Conservation (phyloP, 371 early-diverging fungal genomes). For the Mucor indicus region DNA sequence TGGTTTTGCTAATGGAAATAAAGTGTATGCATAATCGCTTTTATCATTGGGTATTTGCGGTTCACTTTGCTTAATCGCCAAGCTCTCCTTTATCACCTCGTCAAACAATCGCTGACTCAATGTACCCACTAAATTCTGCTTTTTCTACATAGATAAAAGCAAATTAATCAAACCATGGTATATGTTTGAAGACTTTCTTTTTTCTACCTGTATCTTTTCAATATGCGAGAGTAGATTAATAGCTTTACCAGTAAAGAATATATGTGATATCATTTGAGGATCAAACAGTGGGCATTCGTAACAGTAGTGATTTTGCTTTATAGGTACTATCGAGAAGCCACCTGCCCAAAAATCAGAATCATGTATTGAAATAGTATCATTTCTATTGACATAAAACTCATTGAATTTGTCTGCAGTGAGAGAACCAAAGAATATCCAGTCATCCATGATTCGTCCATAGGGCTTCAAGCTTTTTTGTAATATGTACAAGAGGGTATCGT, state of each 20-base stretch:
- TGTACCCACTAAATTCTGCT: too few species aligned
- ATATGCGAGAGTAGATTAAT: constrained; percentile 20
- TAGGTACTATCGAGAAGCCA: constrained; percentile 11
- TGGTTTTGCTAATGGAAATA: too few species aligned
- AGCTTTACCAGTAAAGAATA: constrained; percentile 37
- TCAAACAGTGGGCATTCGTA: constrained; percentile 32
- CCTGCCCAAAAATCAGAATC: constrained; percentile 21
- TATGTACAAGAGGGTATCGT: constrained; percentile 13
- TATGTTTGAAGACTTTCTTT: too few species aligned
- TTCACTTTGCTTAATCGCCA: too few species aligned
- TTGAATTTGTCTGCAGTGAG: constrained; percentile 21
- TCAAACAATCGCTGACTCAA: too few species aligned
- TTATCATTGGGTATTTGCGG: too few species aligned
- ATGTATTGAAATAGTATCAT: constrained; percentile 1
- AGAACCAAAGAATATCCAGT: constrained; percentile 37
- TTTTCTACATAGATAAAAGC: too few species aligned
- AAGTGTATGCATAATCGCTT: too few species aligned
- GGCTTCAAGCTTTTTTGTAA: constrained; percentile 26
- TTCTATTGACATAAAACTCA: constrained; percentile 36
- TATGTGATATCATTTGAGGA: constrained; percentile 10
- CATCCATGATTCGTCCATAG: constrained; percentile 33
- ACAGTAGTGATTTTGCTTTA: neutral
- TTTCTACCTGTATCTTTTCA: constrained; percentile 3
- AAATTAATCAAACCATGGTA: neutral
- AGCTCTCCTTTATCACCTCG: too few species aligned